These are phyloP conservation scores for Gossypium raimondii DNA, from an alignment of 345 rosid species.

Conservation along the genomic window DNA sequence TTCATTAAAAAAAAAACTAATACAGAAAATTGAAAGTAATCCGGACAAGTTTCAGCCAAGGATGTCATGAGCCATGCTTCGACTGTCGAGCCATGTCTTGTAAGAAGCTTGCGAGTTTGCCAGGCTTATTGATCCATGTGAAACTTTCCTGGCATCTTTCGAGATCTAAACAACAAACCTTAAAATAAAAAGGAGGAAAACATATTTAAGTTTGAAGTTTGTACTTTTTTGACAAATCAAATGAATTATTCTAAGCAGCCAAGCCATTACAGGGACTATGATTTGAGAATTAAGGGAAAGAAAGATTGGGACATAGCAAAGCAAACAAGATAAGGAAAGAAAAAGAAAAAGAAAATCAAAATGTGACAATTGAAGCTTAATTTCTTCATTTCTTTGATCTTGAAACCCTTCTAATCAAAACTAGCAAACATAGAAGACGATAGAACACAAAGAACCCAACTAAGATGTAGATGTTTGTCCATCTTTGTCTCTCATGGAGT, in stretches of 20 bases:
- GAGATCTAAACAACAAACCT: neutral
- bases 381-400: slow-evolving; percentile 48
- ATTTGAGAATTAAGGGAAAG: neutral
- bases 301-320: neutral
- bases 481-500: slow-evolving; percentile 54
- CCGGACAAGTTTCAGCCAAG: neutral
- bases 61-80: neutral
- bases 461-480: slow-evolving; percentile 71
- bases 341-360: neutral
- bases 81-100: slow-evolving; percentile 4
- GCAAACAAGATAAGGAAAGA: neutral
- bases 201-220: neutral
- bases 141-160: neutral
- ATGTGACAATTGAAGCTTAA: neutral
- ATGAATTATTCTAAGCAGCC: neutral
- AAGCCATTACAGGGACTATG: slow-evolving; percentile 10
- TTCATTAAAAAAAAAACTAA: too few species aligned
- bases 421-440: slow-evolving; percentile 70
- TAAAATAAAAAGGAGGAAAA: neutral
- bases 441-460: slow-evolving; percentile 81
- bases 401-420: slow-evolving; percentile 70
- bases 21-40: neutral
- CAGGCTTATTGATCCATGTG: neutral
- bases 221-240: slow-evolving; percentile 7
- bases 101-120: neutral